phyloP scores from a whole-genome alignment of 257 asterid genomes.

The Catharanthus roseus region DNA sequence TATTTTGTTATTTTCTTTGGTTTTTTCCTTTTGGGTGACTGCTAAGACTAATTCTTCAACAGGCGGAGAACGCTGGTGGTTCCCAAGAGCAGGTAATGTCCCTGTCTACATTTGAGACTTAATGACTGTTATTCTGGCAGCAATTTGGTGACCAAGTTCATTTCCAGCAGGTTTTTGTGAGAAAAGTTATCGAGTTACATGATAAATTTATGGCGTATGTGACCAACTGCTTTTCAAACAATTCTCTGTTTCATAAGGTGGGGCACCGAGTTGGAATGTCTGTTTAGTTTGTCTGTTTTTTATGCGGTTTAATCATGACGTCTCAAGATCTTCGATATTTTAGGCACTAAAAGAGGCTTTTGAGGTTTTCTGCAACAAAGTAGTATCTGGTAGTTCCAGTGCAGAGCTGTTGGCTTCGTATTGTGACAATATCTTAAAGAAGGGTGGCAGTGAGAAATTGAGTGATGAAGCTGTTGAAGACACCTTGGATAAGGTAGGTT shows the following conservation, averaged over 20 bases:
- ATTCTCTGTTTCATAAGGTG: conserved; percentile 45
- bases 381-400: conserved; percentile 34
- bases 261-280: not conserved
- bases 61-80: conserved; percentile 42
- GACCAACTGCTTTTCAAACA: conserved; percentile 33
- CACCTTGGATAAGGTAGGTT: conserved; percentile 42
- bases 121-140: not conserved
- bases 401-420: conserved; percentile 48
- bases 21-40: not conserved
- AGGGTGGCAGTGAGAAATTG: conserved; percentile 45
- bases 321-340: conserved; percentile 6
- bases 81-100: conserved; percentile 38
- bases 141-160: not conserved
- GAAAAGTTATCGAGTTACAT: conserved; percentile 40
- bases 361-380: conserved; percentile 48
- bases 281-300: not conserved
- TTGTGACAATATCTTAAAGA: conserved; percentile 49
- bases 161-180: conserved; percentile 35
- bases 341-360: conserved; percentile 56
- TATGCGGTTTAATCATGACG: conserved; percentile 3
- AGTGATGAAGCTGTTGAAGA: conserved; percentile 52
- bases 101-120: not conserved
- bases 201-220: conserved; percentile 44
- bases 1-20: too few relatives aligned
- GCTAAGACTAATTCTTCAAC: conserved; percentile 17